Evolutionary conservation across 1,139 yeast genomes (phyloP).

Genomic region (Diutina pseudorugosa): DNA sequence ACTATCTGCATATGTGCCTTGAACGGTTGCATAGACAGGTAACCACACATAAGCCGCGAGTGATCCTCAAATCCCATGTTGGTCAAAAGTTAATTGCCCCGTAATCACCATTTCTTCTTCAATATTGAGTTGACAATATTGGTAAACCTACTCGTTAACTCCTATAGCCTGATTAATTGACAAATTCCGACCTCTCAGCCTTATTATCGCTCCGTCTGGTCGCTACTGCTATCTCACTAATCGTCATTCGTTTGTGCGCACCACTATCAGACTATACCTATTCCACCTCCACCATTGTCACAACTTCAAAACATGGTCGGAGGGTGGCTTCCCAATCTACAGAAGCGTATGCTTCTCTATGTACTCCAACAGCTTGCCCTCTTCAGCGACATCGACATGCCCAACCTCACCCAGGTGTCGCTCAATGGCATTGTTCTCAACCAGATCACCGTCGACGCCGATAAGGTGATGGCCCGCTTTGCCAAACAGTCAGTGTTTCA

Average conservation of each 20-base stretch:
- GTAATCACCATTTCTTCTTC: background rate
- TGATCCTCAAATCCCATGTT: background rate
- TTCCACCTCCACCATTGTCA: background rate
- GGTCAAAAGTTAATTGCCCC: background rate
- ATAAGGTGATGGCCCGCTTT: constrained; percentile 28
- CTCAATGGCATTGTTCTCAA: constrained; percentile 41
- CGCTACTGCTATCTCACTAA: background rate
- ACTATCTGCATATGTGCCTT: background rate
- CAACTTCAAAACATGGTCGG: constrained; percentile 1
- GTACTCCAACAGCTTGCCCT: constrained; percentile 73
- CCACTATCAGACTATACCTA: background rate
- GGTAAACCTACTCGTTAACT: background rate
- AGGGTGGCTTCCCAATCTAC: constrained; percentile 34
- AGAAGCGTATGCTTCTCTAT: constrained; percentile 67
- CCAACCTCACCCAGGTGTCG: constrained; percentile 68
- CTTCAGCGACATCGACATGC: constrained; percentile 70
- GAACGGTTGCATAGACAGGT: background rate
- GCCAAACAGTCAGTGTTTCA: constrained; percentile 53
- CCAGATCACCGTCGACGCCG: constrained; percentile 63
- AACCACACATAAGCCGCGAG: background rate
- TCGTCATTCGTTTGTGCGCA: background rate
- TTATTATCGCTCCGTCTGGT: background rate
- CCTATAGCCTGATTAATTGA: background rate
- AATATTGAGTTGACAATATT: too few species aligned
- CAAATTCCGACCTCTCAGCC: background rate